Percentiles rank a stretch among this genome's conserved stretches.
These are phyloP conservation scores for Aspergillus sp. DNA, from an alignment of 2,329 filamentous ascomycete genomes.

Conservation along the genomic window DNA sequence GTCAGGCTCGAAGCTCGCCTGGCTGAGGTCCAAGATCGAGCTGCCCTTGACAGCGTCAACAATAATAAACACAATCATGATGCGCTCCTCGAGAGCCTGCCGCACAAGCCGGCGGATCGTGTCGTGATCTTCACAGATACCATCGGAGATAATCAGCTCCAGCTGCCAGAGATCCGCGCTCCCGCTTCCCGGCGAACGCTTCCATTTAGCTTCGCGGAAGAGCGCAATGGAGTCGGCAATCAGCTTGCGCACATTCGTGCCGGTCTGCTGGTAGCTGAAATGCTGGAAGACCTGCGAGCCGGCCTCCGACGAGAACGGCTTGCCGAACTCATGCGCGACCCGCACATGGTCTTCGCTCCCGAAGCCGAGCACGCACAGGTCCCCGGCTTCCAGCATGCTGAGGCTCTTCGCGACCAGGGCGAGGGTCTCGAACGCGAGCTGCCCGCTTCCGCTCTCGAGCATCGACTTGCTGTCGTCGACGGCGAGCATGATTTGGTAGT, in stretches of 20 bases:
- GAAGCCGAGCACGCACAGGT: slow-evolving; percentile 86
- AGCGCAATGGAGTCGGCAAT: slow-evolving; percentile 68
- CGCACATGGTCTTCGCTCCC: slow-evolving; percentile 63
- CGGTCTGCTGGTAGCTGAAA: slow-evolving; percentile 75
- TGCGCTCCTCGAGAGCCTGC: slow-evolving; percentile 81
- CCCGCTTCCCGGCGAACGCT: slow-evolving; percentile 42
- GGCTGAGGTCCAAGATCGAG: slow-evolving; percentile 74
- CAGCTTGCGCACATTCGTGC: slow-evolving; percentile 75
- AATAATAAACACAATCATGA: slow-evolving; percentile 98
- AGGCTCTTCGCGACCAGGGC: slow-evolving; percentile 82
- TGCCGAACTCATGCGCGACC: slow-evolving; percentile 76
- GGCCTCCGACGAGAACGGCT: slow-evolving; percentile 69
- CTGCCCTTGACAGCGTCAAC: slow-evolving; percentile 58
- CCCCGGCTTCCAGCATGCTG: slow-evolving; percentile 86
- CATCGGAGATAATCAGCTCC: slow-evolving; percentile 85
- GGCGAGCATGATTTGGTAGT: slow-evolving; percentile 94
- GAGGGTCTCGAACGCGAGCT: slow-evolving; percentile 84
- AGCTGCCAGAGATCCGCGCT: slow-evolving; percentile 86
- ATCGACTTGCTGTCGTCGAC: slow-evolving; percentile 94
- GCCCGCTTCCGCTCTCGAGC: slow-evolving; percentile 68
- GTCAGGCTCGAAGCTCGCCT: slow-evolving; percentile 70
- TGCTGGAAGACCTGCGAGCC: slow-evolving; percentile 75
- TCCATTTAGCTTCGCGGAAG: slow-evolving; percentile 66
- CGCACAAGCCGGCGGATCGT: slow-evolving; percentile 71
- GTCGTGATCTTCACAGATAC: slow-evolving; percentile 83